These are phyloP conservation scores for Geotrichum reessii DNA, from an alignment of 1,139 yeast genomes.

Conservation along the genomic window DNA sequence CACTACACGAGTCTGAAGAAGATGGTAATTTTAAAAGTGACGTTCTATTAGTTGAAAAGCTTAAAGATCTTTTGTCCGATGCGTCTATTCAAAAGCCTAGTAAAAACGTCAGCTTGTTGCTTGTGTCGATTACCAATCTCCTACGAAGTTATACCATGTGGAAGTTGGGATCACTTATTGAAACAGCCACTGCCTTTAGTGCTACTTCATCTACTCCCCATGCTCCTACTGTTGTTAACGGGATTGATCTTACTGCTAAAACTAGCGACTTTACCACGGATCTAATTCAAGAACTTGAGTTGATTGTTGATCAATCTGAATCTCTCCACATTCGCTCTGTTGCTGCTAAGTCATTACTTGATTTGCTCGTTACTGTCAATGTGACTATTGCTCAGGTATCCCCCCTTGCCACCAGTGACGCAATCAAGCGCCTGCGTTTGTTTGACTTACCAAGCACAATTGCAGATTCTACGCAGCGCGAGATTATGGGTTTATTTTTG, in stretches of 20 bases:
- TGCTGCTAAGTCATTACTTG: conserved; percentile 17
- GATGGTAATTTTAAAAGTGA: conserved; percentile 10
- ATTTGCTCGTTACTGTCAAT: conserved; percentile 17
- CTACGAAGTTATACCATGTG: conserved; percentile 25
- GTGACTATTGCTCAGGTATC: conserved; percentile 18
- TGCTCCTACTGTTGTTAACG: not conserved
- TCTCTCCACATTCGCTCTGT: conserved; percentile 15
- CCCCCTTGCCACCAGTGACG: conserved; percentile 7
- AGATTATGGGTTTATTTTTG: conserved; percentile 24
- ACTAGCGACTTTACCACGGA: conserved; percentile 10
- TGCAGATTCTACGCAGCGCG: conserved; percentile 16
- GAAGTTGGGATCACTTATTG: conserved; percentile 22
- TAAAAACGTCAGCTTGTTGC: conserved; percentile 7
- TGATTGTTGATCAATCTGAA: conserved; percentile 13
- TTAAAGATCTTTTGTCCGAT: conserved; percentile 13
- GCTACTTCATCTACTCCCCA: conserved; percentile 1
- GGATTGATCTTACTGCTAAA: conserved; percentile 12
- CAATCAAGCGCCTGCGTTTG: conserved; percentile 7
- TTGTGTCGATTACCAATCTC: conserved; percentile 19
- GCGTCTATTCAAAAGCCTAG: conserved; percentile 7
- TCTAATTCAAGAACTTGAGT: conserved; percentile 16
- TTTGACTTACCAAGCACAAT: conserved; percentile 17
- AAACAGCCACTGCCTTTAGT: conserved; percentile 7
- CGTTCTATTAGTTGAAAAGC: conserved; percentile 3
- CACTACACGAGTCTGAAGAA: conserved; percentile 15